phyloP scores from a whole-genome alignment of 2,329 filamentous ascomycete species.

The Colletotrichum sublineola region DNA sequence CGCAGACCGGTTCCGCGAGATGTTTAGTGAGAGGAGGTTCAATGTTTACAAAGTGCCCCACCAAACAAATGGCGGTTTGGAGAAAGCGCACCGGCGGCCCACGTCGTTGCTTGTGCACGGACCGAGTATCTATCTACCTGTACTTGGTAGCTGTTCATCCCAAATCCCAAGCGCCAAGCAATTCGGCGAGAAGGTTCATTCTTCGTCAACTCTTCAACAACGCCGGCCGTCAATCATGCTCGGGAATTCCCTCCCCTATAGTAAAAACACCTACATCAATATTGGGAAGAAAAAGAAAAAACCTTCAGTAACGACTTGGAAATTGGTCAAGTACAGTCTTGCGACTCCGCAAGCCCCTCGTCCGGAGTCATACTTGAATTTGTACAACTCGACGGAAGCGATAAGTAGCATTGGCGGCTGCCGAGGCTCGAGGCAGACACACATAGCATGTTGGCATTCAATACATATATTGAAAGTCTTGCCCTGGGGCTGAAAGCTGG shows the following conservation, averaged over 20 bases:
- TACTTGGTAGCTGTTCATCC: neutral
- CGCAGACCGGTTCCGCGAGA: neutral
- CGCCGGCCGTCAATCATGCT: neutral
- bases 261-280: no score
- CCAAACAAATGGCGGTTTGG: conserved; percentile 22
- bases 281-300: no score
- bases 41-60: conserved; percentile 41
- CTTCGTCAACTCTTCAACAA: neutral
- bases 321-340: neutral
- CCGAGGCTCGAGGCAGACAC: neutral
- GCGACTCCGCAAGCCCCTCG: neutral
- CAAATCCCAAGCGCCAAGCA: neutral
- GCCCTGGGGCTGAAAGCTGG: neutral
- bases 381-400: neutral
- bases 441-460: neutral
- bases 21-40: conserved; percentile 11
- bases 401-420: neutral
- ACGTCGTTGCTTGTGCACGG: conserved; percentile 22
- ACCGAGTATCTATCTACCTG: neutral
- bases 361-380: neutral
- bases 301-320: neutral
- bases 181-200: neutral
- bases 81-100: neutral
- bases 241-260: no score
- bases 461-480: neutral